A percentile compares a stretch with the other conserved stretches of the same genome.
phyloP scores from a whole-genome alignment of 768 basidiomycete genomes.

The Macrocybe gigantea region DNA sequence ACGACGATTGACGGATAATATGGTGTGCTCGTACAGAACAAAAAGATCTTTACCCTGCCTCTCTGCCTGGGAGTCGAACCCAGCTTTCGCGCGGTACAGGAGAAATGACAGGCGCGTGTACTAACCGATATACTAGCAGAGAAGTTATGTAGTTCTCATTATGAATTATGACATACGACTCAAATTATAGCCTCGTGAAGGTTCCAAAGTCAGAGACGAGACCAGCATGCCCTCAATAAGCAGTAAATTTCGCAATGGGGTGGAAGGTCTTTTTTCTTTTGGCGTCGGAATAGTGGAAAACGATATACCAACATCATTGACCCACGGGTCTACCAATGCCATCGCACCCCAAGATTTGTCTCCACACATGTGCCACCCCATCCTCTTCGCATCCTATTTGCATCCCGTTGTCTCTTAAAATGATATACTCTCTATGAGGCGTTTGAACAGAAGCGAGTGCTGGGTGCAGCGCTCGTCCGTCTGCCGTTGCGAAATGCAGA shows the following conservation, averaged over 20 bases:
- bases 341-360: slow-evolving; percentile 45
- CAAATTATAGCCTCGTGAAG: no score
- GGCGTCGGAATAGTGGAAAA: no score
- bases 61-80: slow-evolving; percentile 4
- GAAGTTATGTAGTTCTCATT: background rate
- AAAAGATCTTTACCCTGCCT: no score
- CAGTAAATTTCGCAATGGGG: no score
- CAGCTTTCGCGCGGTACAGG: background rate
- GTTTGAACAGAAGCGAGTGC: slow-evolving; percentile 72
- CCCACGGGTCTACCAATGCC: slow-evolving; percentile 2
- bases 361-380: slow-evolving; percentile 61
- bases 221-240: no score
- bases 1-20: background rate
- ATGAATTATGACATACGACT: background rate
- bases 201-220: no score
- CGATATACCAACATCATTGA: no score
- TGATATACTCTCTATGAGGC: slow-evolving; percentile 57
- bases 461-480: slow-evolving; percentile 42
- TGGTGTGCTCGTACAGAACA: no score
- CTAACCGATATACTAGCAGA: slow-evolving; percentile 4
- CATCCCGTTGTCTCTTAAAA: slow-evolving; percentile 73
- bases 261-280: no score
- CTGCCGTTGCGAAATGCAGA: slow-evolving; percentile 50
- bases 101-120: slow-evolving; percentile 1
- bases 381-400: slow-evolving; percentile 74